Percentiles rank a stretch among this genome's conserved stretches.
Evolutionary conservation across 306 rosid species (phyloP).

Genomic region (Luffa acutangula): DNA sequence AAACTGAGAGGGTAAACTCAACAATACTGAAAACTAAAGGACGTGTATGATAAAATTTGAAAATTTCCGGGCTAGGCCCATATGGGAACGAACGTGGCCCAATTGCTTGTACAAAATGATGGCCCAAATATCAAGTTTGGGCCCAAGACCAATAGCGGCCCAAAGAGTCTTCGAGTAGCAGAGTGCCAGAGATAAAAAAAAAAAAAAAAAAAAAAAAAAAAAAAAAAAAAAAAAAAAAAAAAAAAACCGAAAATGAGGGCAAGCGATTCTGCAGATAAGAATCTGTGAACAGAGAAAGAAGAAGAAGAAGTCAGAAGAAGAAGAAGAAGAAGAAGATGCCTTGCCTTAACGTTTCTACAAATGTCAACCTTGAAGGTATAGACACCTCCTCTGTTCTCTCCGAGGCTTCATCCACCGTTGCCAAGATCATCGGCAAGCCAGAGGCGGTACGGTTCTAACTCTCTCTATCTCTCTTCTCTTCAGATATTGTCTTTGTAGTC

Average conservation of each 20-base stretch:
- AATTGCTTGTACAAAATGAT: not conserved
- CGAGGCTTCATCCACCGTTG: conserved; percentile 79
- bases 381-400: conserved; percentile 89
- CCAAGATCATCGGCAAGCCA: conserved; percentile 61
- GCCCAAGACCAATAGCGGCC: not conserved
- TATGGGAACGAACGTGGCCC: not conserved
- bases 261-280: not conserved
- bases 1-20: not conserved
- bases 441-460: conserved; percentile 39
- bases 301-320: not conserved
- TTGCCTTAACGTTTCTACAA: conserved; percentile 74
- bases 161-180: not conserved
- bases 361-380: conserved; percentile 59
- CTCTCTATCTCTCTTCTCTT: not conserved
- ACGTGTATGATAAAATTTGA: not conserved
- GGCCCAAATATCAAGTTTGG: not conserved
- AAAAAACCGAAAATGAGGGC: not conserved
- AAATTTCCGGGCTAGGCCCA: not conserved
- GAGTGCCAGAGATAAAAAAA: not conserved
- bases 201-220: no score
- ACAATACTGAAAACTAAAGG: not conserved
- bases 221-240: no score
- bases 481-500: not conserved
- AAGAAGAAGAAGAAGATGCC: conserved; percentile 49
- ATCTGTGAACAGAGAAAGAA: not conserved